phyloP scores from a whole-genome alignment of 768 basidiomycete genomes.

The Pulveroboletus sp. region DNA sequence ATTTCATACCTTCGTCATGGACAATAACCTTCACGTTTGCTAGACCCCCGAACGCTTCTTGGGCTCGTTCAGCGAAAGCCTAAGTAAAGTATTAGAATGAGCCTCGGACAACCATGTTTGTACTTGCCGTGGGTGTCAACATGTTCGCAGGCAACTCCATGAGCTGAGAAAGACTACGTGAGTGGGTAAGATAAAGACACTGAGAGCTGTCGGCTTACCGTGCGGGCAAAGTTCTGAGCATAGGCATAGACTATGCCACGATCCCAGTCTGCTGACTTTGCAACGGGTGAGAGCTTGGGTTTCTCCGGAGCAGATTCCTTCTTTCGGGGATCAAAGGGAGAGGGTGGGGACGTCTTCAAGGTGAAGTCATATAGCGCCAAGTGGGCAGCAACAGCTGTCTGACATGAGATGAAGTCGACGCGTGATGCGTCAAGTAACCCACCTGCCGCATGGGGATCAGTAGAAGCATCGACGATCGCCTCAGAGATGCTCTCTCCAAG shows the following conservation, averaged over 20 bases:
- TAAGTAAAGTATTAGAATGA: conserved; percentile 21
- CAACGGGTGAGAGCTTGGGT: conserved; percentile 43
- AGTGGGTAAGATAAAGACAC: not conserved
- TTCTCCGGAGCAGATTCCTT: conserved; percentile 48
- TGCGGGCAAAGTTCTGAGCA: conserved; percentile 77
- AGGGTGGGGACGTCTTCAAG: conserved; percentile 69
- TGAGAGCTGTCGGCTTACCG: conserved; percentile 38
- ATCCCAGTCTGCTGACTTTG: conserved; percentile 57
- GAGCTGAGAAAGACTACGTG: conserved; percentile 40
- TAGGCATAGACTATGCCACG: conserved; percentile 67
- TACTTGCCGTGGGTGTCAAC: conserved; percentile 71
- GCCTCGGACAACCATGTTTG: not conserved
- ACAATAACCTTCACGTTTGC: conserved; percentile 61
- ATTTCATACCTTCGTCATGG: conserved; percentile 60
- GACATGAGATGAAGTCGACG: not conserved
- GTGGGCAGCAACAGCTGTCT: conserved; percentile 69
- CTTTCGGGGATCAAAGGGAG: conserved; percentile 58
- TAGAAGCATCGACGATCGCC: conserved; percentile 56
- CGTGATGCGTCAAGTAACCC: not conserved
- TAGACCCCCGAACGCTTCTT: conserved; percentile 60
- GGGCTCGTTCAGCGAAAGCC: conserved; percentile 59
- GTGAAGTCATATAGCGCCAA: conserved; percentile 73
- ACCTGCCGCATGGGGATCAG: conserved; percentile 65
- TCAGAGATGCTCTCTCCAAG: conserved; percentile 58
- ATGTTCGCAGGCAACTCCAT: conserved; percentile 86